A percentile compares a stretch with the other conserved stretches of the same genome.
Evolutionary conservation across 768 basidiomycete species (phyloP).

Genomic region (Naematelia aurantialba): DNA sequence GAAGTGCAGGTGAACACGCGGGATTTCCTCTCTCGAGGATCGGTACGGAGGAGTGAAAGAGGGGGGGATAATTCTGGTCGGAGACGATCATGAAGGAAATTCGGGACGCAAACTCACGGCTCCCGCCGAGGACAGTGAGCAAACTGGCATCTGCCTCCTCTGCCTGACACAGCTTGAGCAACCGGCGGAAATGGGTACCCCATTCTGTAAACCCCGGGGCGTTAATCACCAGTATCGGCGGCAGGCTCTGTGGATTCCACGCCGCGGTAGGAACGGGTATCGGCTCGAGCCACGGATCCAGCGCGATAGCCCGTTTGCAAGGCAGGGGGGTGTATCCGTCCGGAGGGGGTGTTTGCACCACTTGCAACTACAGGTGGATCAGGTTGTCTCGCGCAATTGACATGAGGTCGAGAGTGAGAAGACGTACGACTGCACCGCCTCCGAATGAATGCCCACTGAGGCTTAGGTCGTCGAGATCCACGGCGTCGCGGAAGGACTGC

Average conservation of each 20-base stretch:
- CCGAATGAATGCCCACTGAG: slow-evolving; percentile 62
- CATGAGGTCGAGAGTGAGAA: background rate
- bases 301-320: slow-evolving; percentile 59
- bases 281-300: slow-evolving; percentile 85
- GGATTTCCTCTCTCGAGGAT: no score
- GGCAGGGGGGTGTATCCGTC: slow-evolving; percentile 54
- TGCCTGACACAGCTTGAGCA: slow-evolving; percentile 55
- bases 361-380: slow-evolving; percentile 2
- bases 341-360: slow-evolving; percentile 22
- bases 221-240: slow-evolving; percentile 64
- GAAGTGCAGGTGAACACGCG: no score
- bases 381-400: background rate
- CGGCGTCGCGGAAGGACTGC: slow-evolving; percentile 20
- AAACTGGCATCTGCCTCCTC: slow-evolving; percentile 40
- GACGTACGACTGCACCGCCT: slow-evolving; percentile 56
- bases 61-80: no score
- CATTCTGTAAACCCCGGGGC: slow-evolving; percentile 75
- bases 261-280: slow-evolving; percentile 49
- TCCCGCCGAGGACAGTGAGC: slow-evolving; percentile 32
- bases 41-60: no score
- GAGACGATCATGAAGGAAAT: no score
- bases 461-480: slow-evolving; percentile 51
- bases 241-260: slow-evolving; percentile 19
- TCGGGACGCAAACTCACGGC: slow-evolving; percentile 30
- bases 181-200: slow-evolving; percentile 65